These are phyloP conservation scores for Phytophthora sp. DNA, from an alignment of 352 stramenopile species.

Conservation along the genomic window DNA sequence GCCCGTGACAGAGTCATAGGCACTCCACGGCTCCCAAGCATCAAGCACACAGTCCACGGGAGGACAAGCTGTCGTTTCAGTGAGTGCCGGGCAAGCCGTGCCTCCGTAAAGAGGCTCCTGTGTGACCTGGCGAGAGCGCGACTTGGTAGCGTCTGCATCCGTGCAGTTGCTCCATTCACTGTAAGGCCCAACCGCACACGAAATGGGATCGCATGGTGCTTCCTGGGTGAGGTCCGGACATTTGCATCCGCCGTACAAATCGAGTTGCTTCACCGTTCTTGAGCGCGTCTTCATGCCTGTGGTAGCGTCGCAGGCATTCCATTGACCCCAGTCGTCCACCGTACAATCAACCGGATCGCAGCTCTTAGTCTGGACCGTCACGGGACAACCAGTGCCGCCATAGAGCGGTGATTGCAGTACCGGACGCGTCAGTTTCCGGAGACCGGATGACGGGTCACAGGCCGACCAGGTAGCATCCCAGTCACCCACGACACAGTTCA, in stretches of 20 bases:
- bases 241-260: constrained; percentile 58
- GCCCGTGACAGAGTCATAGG: constrained; percentile 46
- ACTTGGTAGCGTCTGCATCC: constrained; percentile 45
- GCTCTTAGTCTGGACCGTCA: constrained; percentile 37
- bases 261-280: constrained; percentile 42
- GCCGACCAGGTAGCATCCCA: constrained; percentile 43
- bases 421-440: constrained; percentile 44
- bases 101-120: constrained; percentile 49
- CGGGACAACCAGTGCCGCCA: constrained; percentile 39
- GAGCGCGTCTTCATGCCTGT: constrained; percentile 46
- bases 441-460: constrained; percentile 41
- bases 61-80: constrained; percentile 44
- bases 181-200: constrained; percentile 49
- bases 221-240: constrained; percentile 52
- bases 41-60: constrained; percentile 53
- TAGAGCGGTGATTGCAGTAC: constrained; percentile 47
- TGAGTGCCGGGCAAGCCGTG: constrained; percentile 26
- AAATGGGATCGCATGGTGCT: constrained; percentile 49
- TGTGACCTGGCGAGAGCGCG: constrained; percentile 35
- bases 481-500: constrained; percentile 48
- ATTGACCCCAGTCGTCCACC: constrained; percentile 43
- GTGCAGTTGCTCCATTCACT: constrained; percentile 60
- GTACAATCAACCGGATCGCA: constrained; percentile 65
- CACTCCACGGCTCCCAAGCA: constrained; percentile 46
- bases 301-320: constrained; percentile 32